Conservation (phyloP, 1,284 basidiomycete species). For the Moesziomyces sp. region DNA sequence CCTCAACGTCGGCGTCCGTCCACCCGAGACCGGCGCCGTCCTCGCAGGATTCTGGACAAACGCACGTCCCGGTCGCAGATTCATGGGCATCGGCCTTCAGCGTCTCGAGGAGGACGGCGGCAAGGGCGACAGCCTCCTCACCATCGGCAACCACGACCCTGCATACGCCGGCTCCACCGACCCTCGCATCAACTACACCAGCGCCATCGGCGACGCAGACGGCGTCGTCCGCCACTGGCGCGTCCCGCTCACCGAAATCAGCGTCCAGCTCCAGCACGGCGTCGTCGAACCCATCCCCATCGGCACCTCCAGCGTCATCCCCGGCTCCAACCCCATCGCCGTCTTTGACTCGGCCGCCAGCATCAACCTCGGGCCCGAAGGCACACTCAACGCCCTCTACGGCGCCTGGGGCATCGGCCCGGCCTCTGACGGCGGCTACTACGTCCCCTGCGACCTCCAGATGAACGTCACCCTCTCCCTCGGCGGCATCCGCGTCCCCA, state of each 20-base stretch:
- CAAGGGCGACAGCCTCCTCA: slow-evolving; percentile 52
- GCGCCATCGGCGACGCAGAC: slow-evolving; percentile 49
- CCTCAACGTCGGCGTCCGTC: slow-evolving; percentile 27
- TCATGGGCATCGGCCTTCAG: slow-evolving; percentile 57
- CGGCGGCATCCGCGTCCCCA: slow-evolving; percentile 46
- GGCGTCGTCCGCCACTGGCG: slow-evolving; percentile 55
- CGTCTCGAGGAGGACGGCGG: slow-evolving; percentile 60
- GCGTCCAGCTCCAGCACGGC: slow-evolving; percentile 38
- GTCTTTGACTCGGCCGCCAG: slow-evolving; percentile 54
- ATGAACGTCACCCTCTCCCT: slow-evolving; percentile 56
- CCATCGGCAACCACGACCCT: slow-evolving; percentile 54
- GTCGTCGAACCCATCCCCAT: slow-evolving; percentile 37
- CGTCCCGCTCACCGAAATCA: slow-evolving; percentile 41
- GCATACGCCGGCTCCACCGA: slow-evolving; percentile 38
- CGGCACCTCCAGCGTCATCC: slow-evolving; percentile 33
- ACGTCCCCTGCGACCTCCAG: slow-evolving; percentile 55
- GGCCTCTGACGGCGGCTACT: slow-evolving; percentile 54
- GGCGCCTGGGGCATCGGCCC: slow-evolving; percentile 60
- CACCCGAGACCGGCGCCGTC: slow-evolving; percentile 47
- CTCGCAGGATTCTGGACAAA: slow-evolving; percentile 56
- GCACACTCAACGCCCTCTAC: slow-evolving; percentile 57
- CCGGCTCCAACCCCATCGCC: slow-evolving; percentile 43
- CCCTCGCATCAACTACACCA: slow-evolving; percentile 38
- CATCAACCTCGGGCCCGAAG: slow-evolving; percentile 50
- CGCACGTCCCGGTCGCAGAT: slow-evolving; percentile 39